phyloP scores from a whole-genome alignment of 1,139 yeast species.

The Suhomyces coccinellae region DNA sequence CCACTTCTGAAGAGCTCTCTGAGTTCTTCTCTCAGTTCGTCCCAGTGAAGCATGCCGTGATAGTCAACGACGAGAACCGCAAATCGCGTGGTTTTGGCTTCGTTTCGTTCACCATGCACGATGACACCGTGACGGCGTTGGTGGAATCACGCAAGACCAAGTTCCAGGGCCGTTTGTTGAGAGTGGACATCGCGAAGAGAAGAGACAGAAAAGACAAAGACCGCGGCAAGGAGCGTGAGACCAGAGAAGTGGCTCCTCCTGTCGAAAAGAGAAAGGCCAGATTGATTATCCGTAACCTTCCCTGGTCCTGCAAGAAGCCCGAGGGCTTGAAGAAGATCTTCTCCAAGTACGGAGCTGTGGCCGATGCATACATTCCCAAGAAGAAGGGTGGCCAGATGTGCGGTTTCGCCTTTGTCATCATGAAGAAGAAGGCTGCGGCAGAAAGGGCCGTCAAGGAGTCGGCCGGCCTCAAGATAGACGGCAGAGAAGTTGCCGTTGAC shows the following conservation, averaged over 20 bases:
- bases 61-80: slow-evolving; percentile 76
- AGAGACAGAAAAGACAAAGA: slow-evolving; percentile 67
- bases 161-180: slow-evolving; percentile 63
- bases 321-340: slow-evolving; percentile 69
- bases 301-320: slow-evolving; percentile 91
- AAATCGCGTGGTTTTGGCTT: slow-evolving; percentile 93
- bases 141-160: slow-evolving; percentile 64
- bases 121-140: slow-evolving; percentile 79
- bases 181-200: slow-evolving; percentile 88
- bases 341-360: slow-evolving; percentile 79
- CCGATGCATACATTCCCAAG: slow-evolving; percentile 87
- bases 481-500: slow-evolving; percentile 92
- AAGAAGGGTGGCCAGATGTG: slow-evolving; percentile 86
- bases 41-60: slow-evolving; percentile 93
- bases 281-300: slow-evolving; percentile 84
- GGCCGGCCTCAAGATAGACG: slow-evolving; percentile 76
- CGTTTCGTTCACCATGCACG: slow-evolving; percentile 83
- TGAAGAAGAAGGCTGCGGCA: slow-evolving; percentile 81
- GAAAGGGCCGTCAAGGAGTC: slow-evolving; percentile 76
- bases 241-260: slow-evolving; percentile 29
- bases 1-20: slow-evolving; percentile 77
- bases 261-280: slow-evolving; percentile 75
- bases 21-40: slow-evolving; percentile 87
- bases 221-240: slow-evolving; percentile 46
- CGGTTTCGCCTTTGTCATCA: slow-evolving; percentile 93